phyloP scores from a whole-genome alignment of 164 flowering plant species.

The Litsea cubeba region DNA sequence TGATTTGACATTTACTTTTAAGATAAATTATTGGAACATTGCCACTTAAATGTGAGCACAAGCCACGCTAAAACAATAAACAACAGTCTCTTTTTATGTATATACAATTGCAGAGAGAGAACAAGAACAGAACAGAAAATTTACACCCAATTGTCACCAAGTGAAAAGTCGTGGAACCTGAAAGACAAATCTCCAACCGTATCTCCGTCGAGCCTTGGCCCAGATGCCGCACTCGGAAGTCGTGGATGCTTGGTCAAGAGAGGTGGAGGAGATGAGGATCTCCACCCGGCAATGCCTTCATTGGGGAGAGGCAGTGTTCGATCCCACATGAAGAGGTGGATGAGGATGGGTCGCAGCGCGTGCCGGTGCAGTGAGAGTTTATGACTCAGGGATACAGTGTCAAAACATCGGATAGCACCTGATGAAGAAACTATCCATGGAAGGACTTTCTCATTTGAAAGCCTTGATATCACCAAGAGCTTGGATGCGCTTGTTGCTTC shows the following conservation, averaged over 20 bases:
- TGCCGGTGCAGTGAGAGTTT: constrained; percentile 90
- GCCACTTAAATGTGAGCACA: no score
- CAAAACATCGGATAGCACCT: constrained; percentile 81
- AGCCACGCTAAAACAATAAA: no score
- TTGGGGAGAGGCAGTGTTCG: constrained; percentile 8
- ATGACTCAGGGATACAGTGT: constrained; percentile 88
- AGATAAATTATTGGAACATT: no score
- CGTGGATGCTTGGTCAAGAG: constrained; percentile 18
- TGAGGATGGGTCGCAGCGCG: constrained; percentile 55
- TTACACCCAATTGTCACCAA: constrained; percentile 59
- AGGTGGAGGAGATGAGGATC: neutral
- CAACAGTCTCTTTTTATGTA: no score
- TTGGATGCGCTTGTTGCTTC: constrained; percentile 53
- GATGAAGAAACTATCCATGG: constrained; percentile 93
- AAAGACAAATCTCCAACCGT: constrained; percentile 73
- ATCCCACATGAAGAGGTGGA: constrained; percentile 77
- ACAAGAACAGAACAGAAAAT: no score
- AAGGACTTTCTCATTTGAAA: constrained; percentile 80
- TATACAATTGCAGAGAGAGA: no score
- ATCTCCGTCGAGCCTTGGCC: constrained; percentile 34
- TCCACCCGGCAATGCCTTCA: constrained; percentile 17
- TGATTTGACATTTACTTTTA: no score
- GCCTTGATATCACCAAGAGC: constrained; percentile 66
- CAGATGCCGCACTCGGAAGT: constrained; percentile 8
- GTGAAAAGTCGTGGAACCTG: constrained; percentile 48